Base-by-base conservation (phyloP, 345 rosid species). In the Theobroma cacao region DNA sequence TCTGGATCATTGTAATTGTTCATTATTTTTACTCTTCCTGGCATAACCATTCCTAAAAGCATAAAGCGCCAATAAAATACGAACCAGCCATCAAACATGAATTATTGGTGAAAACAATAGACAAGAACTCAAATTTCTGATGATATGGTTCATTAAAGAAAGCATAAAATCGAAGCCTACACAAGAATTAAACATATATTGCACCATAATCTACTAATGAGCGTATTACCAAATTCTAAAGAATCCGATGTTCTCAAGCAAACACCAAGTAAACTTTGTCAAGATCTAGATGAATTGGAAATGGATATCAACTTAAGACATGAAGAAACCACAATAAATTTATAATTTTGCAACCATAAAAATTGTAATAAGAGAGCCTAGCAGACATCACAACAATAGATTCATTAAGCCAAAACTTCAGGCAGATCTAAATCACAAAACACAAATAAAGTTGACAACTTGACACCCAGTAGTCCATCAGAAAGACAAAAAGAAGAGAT, bases 371-470 rank as follows among this genome's bases (percentile, higher is more conserved):
- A 26, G 2, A 40, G n/a, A 60, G 12, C 24, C 77, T 18, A 60
- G 14, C 22, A 10, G 53, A 40, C 18, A 73, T 34, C 47, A 53
- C n/a, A 55, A 58, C 72, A 55, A 7, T n/a, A 53, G n/a, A 40
- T 41, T 26, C 24, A 33, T 59, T 2, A 22, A 59, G 14, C 50
- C 67, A 34, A 20, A 55, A 58, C 33, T 20, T 53, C 40, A 26
- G 1, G 22, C 66, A 77, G 74, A 66, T 77, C 74, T 40, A 77
- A 55, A 66, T 66, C 79, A 66, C 34, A 76, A 14, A 48, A 63
- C 38, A 18, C 4, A 53, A 36, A 77, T 6, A 47, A 75, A 52
- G 33, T 43, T 61, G n/a, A 28, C 10, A 10, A n/a, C 0, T 13
- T 61, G 30, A 76, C 52, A 41, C 33, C 45, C 17, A 33, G 3